A percentile compares a stretch with the other conserved stretches of the same genome.
phyloP scores from a whole-genome alignment of 176 grass and related monocot genomes.

The Microstegium vimineum region DNA sequence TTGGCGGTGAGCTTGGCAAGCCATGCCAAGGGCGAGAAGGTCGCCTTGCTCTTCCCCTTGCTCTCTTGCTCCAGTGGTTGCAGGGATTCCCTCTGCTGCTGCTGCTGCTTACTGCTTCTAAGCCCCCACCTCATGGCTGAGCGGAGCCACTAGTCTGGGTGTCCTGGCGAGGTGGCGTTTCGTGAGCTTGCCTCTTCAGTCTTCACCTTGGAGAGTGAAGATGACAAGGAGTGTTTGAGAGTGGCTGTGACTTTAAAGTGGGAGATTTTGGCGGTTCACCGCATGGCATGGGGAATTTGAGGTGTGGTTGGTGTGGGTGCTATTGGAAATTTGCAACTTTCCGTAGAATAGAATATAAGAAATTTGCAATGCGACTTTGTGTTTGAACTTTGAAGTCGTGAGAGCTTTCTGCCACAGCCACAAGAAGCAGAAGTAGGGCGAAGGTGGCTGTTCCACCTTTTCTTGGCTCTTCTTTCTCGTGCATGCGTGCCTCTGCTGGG shows the following conservation, averaged over 20 bases:
- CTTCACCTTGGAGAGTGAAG: not conserved
- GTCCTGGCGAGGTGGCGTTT: not conserved
- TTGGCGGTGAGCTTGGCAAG: constrained; percentile 50
- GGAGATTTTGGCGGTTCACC: constrained; percentile 30
- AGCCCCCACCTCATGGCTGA: constrained; percentile 70
- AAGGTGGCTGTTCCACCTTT: not conserved
- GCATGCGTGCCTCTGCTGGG: no score
- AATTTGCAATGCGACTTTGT: not conserved
- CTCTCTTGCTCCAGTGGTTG: not conserved
- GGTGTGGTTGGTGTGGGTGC: not conserved
- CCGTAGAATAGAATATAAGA: not conserved
- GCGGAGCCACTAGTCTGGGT: no score
- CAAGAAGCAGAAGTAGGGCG: not conserved
- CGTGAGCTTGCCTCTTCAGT: not conserved
- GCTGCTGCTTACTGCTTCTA: constrained; percentile 38
- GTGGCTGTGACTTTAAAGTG: constrained; percentile 6
- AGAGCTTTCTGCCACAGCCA: constrained; percentile 5
- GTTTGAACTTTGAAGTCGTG: constrained; percentile 21
- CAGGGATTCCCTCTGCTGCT: constrained; percentile 7
- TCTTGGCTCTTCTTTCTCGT: no score
- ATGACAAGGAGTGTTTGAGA: constrained; percentile 4
- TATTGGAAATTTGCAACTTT: constrained; percentile 11
- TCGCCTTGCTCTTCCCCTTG: constrained; percentile 39
- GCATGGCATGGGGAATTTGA: not conserved
- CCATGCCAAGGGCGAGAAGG: constrained; percentile 60